Evolutionary conservation across 106 monocot genomes (phyloP), one percentile per base, ranked within the genome.

Genomic region (Acanthochlamys bracteata): DNA sequence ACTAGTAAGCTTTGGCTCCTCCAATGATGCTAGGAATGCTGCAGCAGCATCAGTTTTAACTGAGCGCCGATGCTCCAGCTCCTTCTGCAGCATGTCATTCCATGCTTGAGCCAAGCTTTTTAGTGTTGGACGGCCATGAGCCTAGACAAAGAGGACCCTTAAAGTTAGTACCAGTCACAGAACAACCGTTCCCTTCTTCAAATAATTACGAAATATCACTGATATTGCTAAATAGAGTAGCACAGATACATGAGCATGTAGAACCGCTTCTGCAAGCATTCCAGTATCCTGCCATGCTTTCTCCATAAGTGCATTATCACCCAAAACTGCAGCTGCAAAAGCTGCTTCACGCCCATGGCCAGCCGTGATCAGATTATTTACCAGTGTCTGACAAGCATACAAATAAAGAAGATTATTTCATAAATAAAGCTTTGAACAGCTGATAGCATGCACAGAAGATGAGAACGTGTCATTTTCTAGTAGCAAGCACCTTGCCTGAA

Each of bases 331-430:
- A 64, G 91, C 91, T n/a, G 96, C 71, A 83, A 96, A 96, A 61
- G 96, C 91, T 65, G 96, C 91, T 79, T 96, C 96, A n/a, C 96
- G 87, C n/a, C 96, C 96, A 81, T 96, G 91, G 19, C 96, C 96
- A 19, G 90, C 91, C 25, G 80, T 75, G 24, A 88, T 91, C 71
- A 96, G 67, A 77, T 96, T 96, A 71, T 71, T 82, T 40, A 85
- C 88, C 69, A 96, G 65, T 25, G 73, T 84, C 96, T 96, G 80
- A 8, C n/a, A 72, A 72, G 64, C 65, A n/a, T 6, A 54, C 53
- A 54, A 54, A 39, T 43, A 13, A 43, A 43, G 43, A 43, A 7
- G 43, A n/a, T 13, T 13, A 43, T 43, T 43, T 43, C 43, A 56
- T 15, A 56, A 19, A 19, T 56, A n/a, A n/a, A n/a, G n/a, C n/a